Evolutionary conservation across 208 protist genomes (phyloP).

Genomic region (Trypanosoma boissoni): DNA sequence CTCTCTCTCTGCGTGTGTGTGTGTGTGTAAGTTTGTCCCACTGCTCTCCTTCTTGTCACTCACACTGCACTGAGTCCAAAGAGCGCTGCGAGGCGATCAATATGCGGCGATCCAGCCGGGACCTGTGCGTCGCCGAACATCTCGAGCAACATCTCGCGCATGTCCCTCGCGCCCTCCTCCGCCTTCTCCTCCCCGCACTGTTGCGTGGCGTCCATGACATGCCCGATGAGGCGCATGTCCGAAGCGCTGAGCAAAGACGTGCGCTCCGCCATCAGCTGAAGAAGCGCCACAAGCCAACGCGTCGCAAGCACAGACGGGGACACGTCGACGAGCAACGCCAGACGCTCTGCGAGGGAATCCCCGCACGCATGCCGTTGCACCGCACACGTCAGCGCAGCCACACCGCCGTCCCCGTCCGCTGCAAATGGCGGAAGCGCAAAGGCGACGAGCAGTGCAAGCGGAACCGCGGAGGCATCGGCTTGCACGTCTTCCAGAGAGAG

Average conservation of each 20-base stretch:
- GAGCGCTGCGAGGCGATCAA: constrained; percentile 28
- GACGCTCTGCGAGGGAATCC: constrained; percentile 38
- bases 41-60: too few species aligned
- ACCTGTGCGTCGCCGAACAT: constrained; percentile 54
- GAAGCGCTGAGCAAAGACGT: constrained; percentile 17
- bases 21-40: too few species aligned
- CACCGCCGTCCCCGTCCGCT: not conserved
- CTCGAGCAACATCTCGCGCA: constrained; percentile 62
- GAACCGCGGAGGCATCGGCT: constrained; percentile 23
- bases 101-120: constrained; percentile 30
- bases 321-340: constrained; percentile 75
- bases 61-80: constrained; percentile 23
- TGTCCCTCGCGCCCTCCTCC: constrained; percentile 24
- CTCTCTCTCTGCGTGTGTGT: not conserved
- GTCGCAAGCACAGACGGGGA: constrained; percentile 38
- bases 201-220: constrained; percentile 25
- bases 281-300: constrained; percentile 21
- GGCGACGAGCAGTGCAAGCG: constrained; percentile 16
- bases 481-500: constrained; percentile 40
- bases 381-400: not conserved
- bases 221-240: constrained; percentile 38
- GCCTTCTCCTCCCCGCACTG: constrained; percentile 14
- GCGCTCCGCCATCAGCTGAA: constrained; percentile 13
- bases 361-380: constrained; percentile 11
- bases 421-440: constrained; percentile 7